Percentiles rank a stretch among this genome's conserved stretches.
Conservation (phyloP, 1,284 basidiomycete genomes). For the Wallemia mellicola region DNA sequence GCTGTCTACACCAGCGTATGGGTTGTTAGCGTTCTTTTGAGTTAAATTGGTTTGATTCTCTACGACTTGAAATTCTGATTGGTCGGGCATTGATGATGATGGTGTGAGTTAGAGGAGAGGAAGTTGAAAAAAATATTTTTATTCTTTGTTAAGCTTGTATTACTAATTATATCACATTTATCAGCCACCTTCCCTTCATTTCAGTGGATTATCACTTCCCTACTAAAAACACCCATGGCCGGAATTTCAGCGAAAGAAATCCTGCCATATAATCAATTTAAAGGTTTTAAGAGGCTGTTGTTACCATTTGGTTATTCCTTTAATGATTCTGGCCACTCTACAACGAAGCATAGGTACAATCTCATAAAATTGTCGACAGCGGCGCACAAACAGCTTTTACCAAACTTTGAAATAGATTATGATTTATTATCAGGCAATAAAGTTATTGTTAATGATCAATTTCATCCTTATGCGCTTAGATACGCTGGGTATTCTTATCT, state of each 20-base stretch:
- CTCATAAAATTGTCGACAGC: background rate
- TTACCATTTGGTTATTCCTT: background rate
- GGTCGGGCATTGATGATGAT: background rate
- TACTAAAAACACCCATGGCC: too few relatives aligned
- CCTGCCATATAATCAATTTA: background rate
- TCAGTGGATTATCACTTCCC: too few relatives aligned
- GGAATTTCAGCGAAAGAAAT: background rate
- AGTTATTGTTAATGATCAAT: background rate
- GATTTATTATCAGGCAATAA: background rate
- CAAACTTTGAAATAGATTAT: background rate
- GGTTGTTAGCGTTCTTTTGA: background rate
- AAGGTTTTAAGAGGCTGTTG: background rate
- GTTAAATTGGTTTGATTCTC: background rate
- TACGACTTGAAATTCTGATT: constrained; percentile 1
- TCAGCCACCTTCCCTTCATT: too few relatives aligned
- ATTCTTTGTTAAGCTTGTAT: too few relatives aligned
- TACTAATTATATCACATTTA: too few relatives aligned
- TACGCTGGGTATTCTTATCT: background rate
- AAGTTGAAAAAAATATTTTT: background rate
- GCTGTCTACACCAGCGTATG: constrained; percentile 1
- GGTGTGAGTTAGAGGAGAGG: background rate
- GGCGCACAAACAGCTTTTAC: background rate
- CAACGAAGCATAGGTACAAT: background rate
- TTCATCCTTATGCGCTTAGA: background rate
- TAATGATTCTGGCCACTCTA: background rate